phyloP scores from a whole-genome alignment of 176 grass and related monocot genomes.

The Rhynchospora breviuscula region DNA sequence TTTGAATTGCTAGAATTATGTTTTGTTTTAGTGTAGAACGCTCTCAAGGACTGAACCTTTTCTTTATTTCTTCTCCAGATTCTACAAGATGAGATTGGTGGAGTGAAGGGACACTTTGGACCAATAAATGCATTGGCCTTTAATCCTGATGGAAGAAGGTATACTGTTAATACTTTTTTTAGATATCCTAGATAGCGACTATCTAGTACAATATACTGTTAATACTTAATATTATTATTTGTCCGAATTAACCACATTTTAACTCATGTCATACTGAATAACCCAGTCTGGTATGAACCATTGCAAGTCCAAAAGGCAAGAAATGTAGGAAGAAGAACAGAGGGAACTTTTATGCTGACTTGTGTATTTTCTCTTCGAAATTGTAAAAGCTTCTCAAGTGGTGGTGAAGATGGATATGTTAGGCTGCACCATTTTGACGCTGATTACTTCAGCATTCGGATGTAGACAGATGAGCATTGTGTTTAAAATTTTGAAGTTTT shows the following conservation, averaged over 20 bases:
- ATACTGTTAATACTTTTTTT: constrained; percentile 2
- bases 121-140: constrained; percentile 86
- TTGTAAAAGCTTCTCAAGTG: constrained; percentile 53
- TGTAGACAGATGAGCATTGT: constrained; percentile 16
- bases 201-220: too few relatives aligned
- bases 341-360: neutral
- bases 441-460: constrained; percentile 77
- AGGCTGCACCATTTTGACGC: constrained; percentile 83
- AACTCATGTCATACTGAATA: neutral
- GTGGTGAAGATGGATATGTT: constrained; percentile 95
- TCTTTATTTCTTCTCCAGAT: constrained; percentile 34
- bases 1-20: neutral
- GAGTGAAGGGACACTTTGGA: constrained; percentile 95
- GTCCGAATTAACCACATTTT: neutral
- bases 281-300: neutral
- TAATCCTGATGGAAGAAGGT: constrained; percentile 93
- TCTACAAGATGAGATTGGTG: constrained; percentile 91
- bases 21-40: neutral
- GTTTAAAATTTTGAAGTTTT: neutral
- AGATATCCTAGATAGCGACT: too few relatives aligned
- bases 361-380: neutral
- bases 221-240: neutral
- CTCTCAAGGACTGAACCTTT: neutral
- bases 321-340: neutral
- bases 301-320: neutral